Conservation (phyloP, 495 filamentous ascomycete genomes). For the Tetracladium setigerum region DNA sequence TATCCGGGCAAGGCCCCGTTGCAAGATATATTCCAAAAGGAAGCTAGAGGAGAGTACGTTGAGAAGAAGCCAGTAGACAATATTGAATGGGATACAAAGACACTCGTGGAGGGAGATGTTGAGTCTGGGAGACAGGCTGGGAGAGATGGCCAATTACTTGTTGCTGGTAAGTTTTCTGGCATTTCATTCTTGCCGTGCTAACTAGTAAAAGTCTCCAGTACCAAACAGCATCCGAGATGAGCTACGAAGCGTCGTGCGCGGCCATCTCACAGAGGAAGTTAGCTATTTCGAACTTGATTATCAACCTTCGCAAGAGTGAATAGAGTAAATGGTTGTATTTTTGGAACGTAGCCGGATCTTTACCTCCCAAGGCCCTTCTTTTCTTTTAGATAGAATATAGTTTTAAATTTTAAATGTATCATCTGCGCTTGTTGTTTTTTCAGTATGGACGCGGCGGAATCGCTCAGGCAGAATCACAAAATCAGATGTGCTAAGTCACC, state of each 20-base stretch:
- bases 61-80: conserved; percentile 1
- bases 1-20: conserved; percentile 5
- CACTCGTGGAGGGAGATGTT: conserved; percentile 1
- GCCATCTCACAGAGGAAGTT: conserved; percentile 5
- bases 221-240: conserved; percentile 6
- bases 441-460: too few species aligned
- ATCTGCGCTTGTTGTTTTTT: too few species aligned
- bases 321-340: too few species aligned
- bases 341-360: too few species aligned
- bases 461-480: too few species aligned
- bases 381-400: too few species aligned
- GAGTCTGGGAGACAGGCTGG: neutral
- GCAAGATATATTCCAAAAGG: neutral
- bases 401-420: too few species aligned
- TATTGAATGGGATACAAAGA: conserved; percentile 2
- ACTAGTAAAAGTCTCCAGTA: conserved; percentile 4
- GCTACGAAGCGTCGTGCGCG: conserved; percentile 1
- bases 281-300: conserved; percentile 9
- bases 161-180: neutral
- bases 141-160: neutral
- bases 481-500: too few species aligned
- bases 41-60: conserved; percentile 4
- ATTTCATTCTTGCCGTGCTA: neutral
- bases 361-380: too few species aligned
- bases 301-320: conserved; percentile 8